A percentile compares a stretch with the other conserved stretches of the same genome.
phyloP scores from a whole-genome alignment of 176 grass and related monocot species.

The Thalia dealbata region DNA sequence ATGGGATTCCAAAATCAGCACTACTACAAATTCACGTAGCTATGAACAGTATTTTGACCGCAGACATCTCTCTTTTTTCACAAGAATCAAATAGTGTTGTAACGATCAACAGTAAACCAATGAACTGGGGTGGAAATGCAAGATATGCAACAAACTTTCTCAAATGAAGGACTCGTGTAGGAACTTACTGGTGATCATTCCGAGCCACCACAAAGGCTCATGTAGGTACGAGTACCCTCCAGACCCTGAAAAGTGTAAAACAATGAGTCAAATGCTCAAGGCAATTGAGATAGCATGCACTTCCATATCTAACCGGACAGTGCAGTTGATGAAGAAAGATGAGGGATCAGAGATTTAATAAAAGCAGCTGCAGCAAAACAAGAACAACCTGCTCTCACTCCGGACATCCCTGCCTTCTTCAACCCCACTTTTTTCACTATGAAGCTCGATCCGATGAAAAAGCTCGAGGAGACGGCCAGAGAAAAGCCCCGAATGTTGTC shows the following conservation, averaged over 20 bases:
- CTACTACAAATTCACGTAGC: too few relatives aligned
- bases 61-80: too few relatives aligned
- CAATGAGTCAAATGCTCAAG: neutral
- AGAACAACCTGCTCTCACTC: slow-evolving; percentile 20
- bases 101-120: neutral
- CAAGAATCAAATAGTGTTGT: neutral
- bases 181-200: slow-evolving; percentile 30
- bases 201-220: slow-evolving; percentile 25
- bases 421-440: slow-evolving; percentile 20
- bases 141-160: neutral
- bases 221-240: slow-evolving; percentile 25
- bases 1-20: too few relatives aligned
- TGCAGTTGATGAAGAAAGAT: neutral
- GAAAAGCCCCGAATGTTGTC: slow-evolving; percentile 20
- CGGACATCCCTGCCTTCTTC: slow-evolving; percentile 11
- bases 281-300: neutral
- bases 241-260: slow-evolving; percentile 6
- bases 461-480: slow-evolving; percentile 18
- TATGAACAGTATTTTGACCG: too few relatives aligned
- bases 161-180: neutral
- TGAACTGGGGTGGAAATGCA: neutral
- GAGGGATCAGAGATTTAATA: neutral
- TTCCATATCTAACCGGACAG: too few relatives aligned
- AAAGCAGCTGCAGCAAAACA: neutral
- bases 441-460: slow-evolving; percentile 25